Evolutionary conservation across 805 yeast genomes (phyloP).

Genomic region (Nakazawaea siamensis): DNA sequence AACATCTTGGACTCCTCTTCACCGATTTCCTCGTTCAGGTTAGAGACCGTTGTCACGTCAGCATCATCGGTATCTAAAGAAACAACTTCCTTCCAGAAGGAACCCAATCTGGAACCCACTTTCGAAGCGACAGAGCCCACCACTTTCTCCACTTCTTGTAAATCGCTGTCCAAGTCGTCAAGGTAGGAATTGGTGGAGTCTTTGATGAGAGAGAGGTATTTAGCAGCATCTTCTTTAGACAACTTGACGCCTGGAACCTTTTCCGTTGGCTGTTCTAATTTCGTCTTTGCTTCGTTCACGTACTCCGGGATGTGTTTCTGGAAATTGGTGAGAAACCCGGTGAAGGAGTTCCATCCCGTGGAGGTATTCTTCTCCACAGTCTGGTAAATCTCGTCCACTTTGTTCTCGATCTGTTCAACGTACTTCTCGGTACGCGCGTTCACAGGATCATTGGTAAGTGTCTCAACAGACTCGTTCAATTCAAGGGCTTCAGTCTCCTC

Average conservation of each 20-base stretch:
- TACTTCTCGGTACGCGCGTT: constrained; percentile 46
- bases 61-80: constrained; percentile 8
- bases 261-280: constrained; percentile 14
- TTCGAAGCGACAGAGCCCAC: constrained; percentile 55
- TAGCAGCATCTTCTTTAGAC: not conserved
- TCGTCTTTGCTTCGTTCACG: constrained; percentile 17
- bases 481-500: too few species aligned
- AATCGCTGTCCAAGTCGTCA: constrained; percentile 63
- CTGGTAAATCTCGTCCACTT: constrained; percentile 29
- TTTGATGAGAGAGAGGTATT: constrained; percentile 16
- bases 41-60: too few species aligned
- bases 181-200: constrained; percentile 52
- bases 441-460: constrained; percentile 9
- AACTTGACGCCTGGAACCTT: constrained; percentile 13
- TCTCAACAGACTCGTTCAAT: constrained; percentile 10
- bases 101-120: constrained; percentile 53
- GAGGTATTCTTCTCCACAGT: constrained; percentile 33
- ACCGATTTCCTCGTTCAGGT: too few species aligned
- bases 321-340: constrained; percentile 25
- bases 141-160: constrained; percentile 64
- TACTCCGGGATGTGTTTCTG: constrained; percentile 25
- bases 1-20: constrained; percentile 32
- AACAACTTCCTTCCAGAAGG: constrained; percentile 18
- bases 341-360: constrained; percentile 25
- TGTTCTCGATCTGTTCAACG: constrained; percentile 44